Percentiles rank a stretch among this genome's conserved stretches.
Conservation (phyloP, 345 rosid species). For the Murraya paniculata region DNA sequence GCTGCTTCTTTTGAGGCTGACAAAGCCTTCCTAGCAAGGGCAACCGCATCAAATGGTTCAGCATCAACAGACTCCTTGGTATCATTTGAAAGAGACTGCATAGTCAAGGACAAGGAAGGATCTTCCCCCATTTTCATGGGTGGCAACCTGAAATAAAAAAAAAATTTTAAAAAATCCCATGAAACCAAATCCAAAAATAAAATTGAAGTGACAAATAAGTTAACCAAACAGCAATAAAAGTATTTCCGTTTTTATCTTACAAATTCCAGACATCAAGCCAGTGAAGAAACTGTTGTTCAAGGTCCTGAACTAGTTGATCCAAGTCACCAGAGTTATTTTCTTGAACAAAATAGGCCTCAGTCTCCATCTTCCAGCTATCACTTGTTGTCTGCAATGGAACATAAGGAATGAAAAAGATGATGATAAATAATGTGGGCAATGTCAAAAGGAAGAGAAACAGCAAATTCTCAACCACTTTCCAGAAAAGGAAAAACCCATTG, state of each 20-base stretch:
- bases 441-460: background rate
- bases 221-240: background rate
- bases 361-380: conserved; percentile 41
- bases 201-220: background rate
- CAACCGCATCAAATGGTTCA: conserved; percentile 40
- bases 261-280: conserved; percentile 51
- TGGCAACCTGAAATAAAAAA: conserved; percentile 38
- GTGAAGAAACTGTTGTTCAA: conserved; percentile 39
- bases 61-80: conserved; percentile 21
- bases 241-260: conserved; percentile 29
- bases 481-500: background rate
- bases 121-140: conserved; percentile 33
- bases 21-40: conserved; percentile 71
- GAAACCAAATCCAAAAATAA: conserved; percentile 6
- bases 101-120: conserved; percentile 27
- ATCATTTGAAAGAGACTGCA: conserved; percentile 27
- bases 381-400: conserved; percentile 32
- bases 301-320: conserved; percentile 29
- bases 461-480: background rate
- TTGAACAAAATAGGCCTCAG: conserved; percentile 28
- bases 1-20: conserved; percentile 73
- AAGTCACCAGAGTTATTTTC: conserved; percentile 28
- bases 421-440: background rate
- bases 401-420: background rate
- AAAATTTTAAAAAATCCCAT: background rate